A percentile compares a stretch with the other conserved stretches of the same genome.
Evolutionary conservation across 164 flowering plant species (phyloP).

Genomic region (Nymphaea thermarum): DNA sequence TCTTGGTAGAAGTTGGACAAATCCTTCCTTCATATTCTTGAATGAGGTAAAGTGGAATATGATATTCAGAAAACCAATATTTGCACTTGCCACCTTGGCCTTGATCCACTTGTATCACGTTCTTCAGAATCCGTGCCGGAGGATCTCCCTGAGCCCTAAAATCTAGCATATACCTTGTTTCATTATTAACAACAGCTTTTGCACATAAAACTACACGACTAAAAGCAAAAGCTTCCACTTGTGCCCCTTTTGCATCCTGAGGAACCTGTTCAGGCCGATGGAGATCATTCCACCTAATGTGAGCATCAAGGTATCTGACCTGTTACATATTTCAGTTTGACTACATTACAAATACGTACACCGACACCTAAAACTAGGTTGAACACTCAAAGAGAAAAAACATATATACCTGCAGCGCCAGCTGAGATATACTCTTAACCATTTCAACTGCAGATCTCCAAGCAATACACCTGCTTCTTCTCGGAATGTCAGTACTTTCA

Average conservation of each 20-base stretch:
- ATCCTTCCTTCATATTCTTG: slow-evolving; percentile 62
- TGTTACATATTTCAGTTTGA: slow-evolving; percentile 16
- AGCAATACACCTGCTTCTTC: slow-evolving; percentile 58
- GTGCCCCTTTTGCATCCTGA: slow-evolving; percentile 65
- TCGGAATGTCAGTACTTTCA: slow-evolving; percentile 65
- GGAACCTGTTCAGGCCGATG: slow-evolving; percentile 61
- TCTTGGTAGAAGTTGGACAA: slow-evolving; percentile 12
- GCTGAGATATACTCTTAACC: slow-evolving; percentile 65
- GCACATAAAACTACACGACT: slow-evolving; percentile 70
- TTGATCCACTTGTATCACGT: slow-evolving; percentile 42
- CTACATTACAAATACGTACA: not conserved
- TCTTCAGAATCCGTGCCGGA: slow-evolving; percentile 85
- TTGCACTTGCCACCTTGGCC: slow-evolving; percentile 44
- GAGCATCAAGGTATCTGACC: slow-evolving; percentile 79
- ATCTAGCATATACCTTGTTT: slow-evolving; percentile 49
- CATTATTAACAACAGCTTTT: slow-evolving; percentile 42
- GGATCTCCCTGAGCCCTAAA: slow-evolving; percentile 81
- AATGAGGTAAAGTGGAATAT: slow-evolving; percentile 73
- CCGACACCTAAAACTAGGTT: not conserved
- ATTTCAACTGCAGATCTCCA: slow-evolving; percentile 94
- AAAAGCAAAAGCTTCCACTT: slow-evolving; percentile 60
- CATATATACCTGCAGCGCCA: slow-evolving; percentile 82
- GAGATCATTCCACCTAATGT: slow-evolving; percentile 86
- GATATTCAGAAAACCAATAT: slow-evolving; percentile 73
- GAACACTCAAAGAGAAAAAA: not conserved